phyloP scores from a whole-genome alignment of 2,329 filamentous ascomycete species.

The Colletotrichum sublineola region DNA sequence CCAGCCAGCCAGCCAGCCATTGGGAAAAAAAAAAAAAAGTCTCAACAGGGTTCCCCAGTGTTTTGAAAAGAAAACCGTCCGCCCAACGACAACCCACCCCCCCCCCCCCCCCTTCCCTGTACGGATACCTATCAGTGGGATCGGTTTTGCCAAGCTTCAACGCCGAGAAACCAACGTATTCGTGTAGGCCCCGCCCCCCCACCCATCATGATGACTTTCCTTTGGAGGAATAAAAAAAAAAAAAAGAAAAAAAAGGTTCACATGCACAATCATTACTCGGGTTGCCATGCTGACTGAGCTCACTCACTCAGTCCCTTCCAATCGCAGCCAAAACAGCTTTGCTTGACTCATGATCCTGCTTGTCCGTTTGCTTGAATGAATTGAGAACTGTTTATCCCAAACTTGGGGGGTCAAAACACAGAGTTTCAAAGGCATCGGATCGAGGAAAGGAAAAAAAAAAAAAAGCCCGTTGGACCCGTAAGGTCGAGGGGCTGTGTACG shows the following conservation, averaged over 20 bases:
- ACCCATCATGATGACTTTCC: neutral
- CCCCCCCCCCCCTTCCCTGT: neutral
- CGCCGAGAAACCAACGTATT: too few relatives aligned
- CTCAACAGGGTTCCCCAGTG: constrained; percentile 34
- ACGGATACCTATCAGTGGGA: neutral
- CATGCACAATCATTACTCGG: neutral
- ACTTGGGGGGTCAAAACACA: neutral
- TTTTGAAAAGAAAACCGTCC: neutral
- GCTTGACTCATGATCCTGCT: constrained; percentile 3
- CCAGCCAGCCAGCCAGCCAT: too few relatives aligned
- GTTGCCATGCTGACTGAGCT: neutral
- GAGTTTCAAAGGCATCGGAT: constrained; percentile 19
- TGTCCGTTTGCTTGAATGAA: neutral
- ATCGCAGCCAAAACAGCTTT: neutral
- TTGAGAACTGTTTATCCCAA: neutral
- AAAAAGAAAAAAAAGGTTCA: too few relatives aligned
- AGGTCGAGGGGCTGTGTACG: constrained; percentile 8
- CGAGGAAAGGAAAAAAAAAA: neutral
- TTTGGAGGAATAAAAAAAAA: neutral
- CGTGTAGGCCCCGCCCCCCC: neutral
- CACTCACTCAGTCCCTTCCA: neutral
- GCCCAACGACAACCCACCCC: too few relatives aligned
- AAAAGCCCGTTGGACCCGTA: neutral
- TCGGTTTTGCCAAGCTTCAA: neutral
- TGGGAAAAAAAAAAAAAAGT: too few relatives aligned